Conservation (phyloP, 176 grass and related monocot genomes). For the Zizania latifolia region DNA sequence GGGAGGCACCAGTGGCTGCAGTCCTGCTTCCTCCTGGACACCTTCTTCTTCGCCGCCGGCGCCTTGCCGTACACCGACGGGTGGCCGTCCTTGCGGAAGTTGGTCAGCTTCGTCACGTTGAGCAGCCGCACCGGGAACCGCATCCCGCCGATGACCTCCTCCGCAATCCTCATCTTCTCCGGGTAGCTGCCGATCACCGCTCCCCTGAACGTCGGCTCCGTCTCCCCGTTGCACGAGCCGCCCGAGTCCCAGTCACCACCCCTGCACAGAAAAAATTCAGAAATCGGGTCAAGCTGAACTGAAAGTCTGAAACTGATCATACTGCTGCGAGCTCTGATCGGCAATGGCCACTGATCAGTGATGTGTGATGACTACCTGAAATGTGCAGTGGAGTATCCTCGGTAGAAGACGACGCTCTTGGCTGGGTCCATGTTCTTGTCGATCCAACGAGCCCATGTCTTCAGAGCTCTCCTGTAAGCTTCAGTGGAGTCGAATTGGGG, state of each 20-base stretch:
- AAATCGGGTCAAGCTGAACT: neutral
- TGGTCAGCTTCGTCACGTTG: slow-evolving; percentile 75
- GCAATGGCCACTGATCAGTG: neutral
- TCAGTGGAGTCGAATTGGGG: slow-evolving; percentile 62
- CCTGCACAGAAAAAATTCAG: slow-evolving; percentile 21
- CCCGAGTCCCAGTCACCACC: slow-evolving; percentile 94
- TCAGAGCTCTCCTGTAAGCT: slow-evolving; percentile 66
- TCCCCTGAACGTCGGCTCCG: slow-evolving; percentile 44
- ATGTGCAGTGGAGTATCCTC: slow-evolving; percentile 86
- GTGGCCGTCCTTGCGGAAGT: slow-evolving; percentile 77
- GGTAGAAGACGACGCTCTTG: slow-evolving; percentile 70
- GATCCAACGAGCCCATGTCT: slow-evolving; percentile 82
- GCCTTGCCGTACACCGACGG: slow-evolving; percentile 67
- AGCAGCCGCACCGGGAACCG: slow-evolving; percentile 64
- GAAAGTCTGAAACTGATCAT: too few relatives aligned
- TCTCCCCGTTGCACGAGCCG: slow-evolving; percentile 84
- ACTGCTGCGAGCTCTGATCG: too few relatives aligned
- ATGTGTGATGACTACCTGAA: slow-evolving; percentile 62
- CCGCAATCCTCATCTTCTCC: slow-evolving; percentile 64
- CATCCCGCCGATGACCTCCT: slow-evolving; percentile 62
- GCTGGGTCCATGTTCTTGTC: slow-evolving; percentile 64
- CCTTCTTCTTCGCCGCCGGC: neutral
- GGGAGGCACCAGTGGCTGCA: too few relatives aligned
- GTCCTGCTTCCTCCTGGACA: slow-evolving; percentile 91
- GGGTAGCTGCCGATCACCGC: slow-evolving; percentile 65